phyloP scores from a whole-genome alignment of 2,329 filamentous ascomycete species.

The Fusarium penzigii region DNA sequence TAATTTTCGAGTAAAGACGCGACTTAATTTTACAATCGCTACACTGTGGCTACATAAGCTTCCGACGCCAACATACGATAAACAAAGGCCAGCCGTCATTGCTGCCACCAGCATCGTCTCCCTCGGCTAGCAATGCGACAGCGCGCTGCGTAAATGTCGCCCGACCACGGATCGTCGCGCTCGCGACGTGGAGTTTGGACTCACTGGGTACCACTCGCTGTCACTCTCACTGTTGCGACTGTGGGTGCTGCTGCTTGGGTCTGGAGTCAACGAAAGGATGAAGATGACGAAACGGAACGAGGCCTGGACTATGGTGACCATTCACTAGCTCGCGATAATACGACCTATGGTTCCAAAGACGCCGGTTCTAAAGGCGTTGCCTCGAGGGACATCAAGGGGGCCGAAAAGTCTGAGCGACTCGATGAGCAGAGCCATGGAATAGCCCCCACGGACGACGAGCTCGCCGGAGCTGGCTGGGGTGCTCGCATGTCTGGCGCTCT shows the following conservation, averaged over 20 bases:
- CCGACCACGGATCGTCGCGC: constrained; percentile 60
- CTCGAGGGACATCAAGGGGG: constrained; percentile 36
- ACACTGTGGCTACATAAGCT: not conserved
- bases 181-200: constrained; percentile 66
- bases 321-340: constrained; percentile 57
- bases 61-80: constrained; percentile 2
- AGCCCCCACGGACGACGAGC: constrained; percentile 30
- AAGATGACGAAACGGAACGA: constrained; percentile 63
- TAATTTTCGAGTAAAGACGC: not conserved
- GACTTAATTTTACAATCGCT: constrained; percentile 6
- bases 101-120: constrained; percentile 20
- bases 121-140: constrained; percentile 37
- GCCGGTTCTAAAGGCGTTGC: constrained; percentile 10
- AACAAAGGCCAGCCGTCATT: constrained; percentile 18
- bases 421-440: constrained; percentile 46
- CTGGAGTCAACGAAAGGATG: constrained; percentile 83
- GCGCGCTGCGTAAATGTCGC: constrained; percentile 52
- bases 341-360: constrained; percentile 46
- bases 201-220: constrained; percentile 85
- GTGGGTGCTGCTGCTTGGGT: constrained; percentile 87
- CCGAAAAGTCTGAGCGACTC: constrained; percentile 40
- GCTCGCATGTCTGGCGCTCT: constrained; percentile 79
- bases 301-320: constrained; percentile 49
- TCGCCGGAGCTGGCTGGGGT: constrained; percentile 60
- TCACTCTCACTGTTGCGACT: constrained; percentile 86